Evolutionary conservation across 2,329 filamentous ascomycete species (phyloP), one percentile per base, ranked within the genome.

Genomic region (Trichoderma cornu-damae): DNA sequence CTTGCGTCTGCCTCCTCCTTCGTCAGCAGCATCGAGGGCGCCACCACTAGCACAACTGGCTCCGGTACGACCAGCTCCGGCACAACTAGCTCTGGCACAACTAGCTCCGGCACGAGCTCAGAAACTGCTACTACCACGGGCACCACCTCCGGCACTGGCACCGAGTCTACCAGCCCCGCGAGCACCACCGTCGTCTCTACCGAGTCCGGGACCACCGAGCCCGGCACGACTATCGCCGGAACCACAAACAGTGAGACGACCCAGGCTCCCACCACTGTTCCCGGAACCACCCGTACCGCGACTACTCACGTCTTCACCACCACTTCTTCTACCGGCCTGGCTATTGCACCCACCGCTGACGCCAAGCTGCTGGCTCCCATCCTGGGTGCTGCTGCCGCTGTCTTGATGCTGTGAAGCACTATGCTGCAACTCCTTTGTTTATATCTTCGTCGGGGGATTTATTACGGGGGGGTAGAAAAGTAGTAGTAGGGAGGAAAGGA

Each of bases 351-450:
- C 8, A 53, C 49, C 37, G 54, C 54, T 26, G 57, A 58, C 18
- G 49, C 47, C 38, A 59, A 59, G 54, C 35, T 57, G 37, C 46
- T 57, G 37, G 54, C 47, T 22, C 54, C 54, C 12, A 42, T 57
- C 46, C 20, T 57, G 12, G 54, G 54, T 50, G 54, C 54, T 44
- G 54, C 54, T 20, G 54, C 54, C 11, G 54, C 54, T 20, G 7
- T 57, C 4, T n/a, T 57, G 46, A 50, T 57, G 54, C 14, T 57
- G 26, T 57, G 51, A 57, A 38, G 22, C 16, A 4, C 4, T 12
- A 11, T 37, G 24, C 24, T 37, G 32, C 20, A 46, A 37, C 14
- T 37, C 20, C 30, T 46, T 20, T 37, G 26, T 35, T 37, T n/a
- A 26, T 9, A 54, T 37, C 18, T 37, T 37, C 40, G 38, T 37